Evolutionary conservation across 2,329 filamentous ascomycete species (phyloP).

Genomic region (Xylaria sp.): DNA sequence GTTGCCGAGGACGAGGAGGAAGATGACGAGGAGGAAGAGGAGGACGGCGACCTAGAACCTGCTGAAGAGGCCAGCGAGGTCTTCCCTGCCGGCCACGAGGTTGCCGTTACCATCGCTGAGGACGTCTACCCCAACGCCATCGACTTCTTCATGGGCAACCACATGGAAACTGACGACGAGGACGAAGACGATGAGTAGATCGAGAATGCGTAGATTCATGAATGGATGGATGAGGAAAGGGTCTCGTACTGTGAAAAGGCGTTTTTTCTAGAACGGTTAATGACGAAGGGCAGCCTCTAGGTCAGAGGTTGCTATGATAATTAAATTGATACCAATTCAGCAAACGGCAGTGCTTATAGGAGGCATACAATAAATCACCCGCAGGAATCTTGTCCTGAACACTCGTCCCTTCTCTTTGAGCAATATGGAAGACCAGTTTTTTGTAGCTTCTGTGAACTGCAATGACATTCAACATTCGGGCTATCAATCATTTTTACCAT

Average conservation of each 20-base stretch:
- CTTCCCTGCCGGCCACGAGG: conserved; percentile 29
- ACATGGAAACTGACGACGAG: conserved; percentile 25
- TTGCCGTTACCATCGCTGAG: conserved; percentile 28
- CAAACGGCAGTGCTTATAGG: conserved; percentile 1
- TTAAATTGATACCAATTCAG: conserved; percentile 23
- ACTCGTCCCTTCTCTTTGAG: neutral
- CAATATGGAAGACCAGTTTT: neutral
- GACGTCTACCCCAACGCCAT: conserved; percentile 29
- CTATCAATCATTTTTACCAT: conserved; percentile 28
- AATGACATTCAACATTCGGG: neutral
- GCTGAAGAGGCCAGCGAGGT: conserved; percentile 31
- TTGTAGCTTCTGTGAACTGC: neutral
- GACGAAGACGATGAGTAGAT: conserved; percentile 30
- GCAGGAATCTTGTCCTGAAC: neutral
- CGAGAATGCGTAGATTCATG: conserved; percentile 18
- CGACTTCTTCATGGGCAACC: conserved; percentile 28
- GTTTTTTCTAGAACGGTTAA: conserved; percentile 13
- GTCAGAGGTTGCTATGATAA: conserved; percentile 17
- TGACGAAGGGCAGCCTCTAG: conserved; percentile 13
- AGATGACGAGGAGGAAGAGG: conserved; percentile 35
- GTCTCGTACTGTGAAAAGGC: conserved; percentile 6
- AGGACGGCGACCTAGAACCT: conserved; percentile 30
- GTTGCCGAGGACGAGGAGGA: conserved; percentile 29
- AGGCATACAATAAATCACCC: conserved; percentile 12
- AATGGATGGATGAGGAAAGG: conserved; percentile 9